Percentiles rank a stretch among this genome's conserved stretches.
Conservation (phyloP, 352 stramenopile genomes). For the Phytophthora constricta region DNA sequence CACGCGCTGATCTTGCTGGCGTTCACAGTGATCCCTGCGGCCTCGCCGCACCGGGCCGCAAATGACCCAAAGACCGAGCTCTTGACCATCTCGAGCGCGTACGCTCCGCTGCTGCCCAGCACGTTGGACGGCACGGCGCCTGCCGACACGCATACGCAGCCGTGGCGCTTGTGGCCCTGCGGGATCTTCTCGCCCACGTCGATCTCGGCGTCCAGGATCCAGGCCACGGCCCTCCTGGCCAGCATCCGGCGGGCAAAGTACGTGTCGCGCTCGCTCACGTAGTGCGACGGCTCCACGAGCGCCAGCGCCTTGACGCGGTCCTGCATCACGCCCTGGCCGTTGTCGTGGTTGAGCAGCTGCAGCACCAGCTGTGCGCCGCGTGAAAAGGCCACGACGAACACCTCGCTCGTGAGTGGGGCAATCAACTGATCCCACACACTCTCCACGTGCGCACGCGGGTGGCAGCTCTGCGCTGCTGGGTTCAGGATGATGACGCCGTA, state of each 20-base stretch:
- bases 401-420: slow-evolving; percentile 61
- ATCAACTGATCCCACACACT: slow-evolving; percentile 84
- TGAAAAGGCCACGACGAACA: slow-evolving; percentile 85
- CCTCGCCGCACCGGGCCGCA: slow-evolving; percentile 70
- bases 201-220: slow-evolving; percentile 80
- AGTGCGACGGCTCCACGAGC: slow-evolving; percentile 85
- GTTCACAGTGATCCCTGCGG: slow-evolving; percentile 77
- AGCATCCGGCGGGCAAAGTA: slow-evolving; percentile 83
- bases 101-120: slow-evolving; percentile 73
- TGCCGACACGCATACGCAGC: slow-evolving; percentile 82
- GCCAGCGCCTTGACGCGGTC: slow-evolving; percentile 82
- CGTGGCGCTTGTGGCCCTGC: slow-evolving; percentile 69
- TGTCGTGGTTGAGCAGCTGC: slow-evolving; percentile 82
- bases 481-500: slow-evolving; percentile 89
- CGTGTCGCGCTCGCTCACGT: slow-evolving; percentile 71
- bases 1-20: slow-evolving; percentile 73
- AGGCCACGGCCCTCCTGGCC: slow-evolving; percentile 67
- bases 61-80: slow-evolving; percentile 87
- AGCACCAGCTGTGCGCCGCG: slow-evolving; percentile 80
- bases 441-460: slow-evolving; percentile 76
- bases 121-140: slow-evolving; percentile 75
- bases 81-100: slow-evolving; percentile 85
- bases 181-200: slow-evolving; percentile 80
- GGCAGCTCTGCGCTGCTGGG: slow-evolving; percentile 75
- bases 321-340: slow-evolving; percentile 79